Percentiles rank a stretch among this genome's conserved stretches.
Evolutionary conservation across 2,329 filamentous ascomycete genomes (phyloP).

Genomic region (Monosporascus sp.): DNA sequence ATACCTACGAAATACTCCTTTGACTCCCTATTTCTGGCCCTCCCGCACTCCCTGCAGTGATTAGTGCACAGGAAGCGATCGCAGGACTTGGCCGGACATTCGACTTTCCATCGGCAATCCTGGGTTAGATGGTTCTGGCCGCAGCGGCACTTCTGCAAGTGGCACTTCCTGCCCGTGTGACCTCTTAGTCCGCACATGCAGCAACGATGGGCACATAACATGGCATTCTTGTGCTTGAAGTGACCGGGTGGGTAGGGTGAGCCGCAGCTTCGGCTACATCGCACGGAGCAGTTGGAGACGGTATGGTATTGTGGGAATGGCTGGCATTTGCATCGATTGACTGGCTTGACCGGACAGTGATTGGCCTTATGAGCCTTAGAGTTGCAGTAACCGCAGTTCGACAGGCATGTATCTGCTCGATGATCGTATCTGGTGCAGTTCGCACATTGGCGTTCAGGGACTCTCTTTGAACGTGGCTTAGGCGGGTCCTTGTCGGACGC

Average conservation of each 20-base stretch:
- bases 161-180: slow-evolving; percentile 31
- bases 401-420: slow-evolving; percentile 16
- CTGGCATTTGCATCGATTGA: slow-evolving; percentile 32
- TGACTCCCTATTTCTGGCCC: slow-evolving; percentile 12
- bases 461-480: not conserved
- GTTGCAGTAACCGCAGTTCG: slow-evolving; percentile 30
- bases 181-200: slow-evolving; percentile 36
- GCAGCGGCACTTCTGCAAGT: slow-evolving; percentile 29
- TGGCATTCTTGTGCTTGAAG: slow-evolving; percentile 29
- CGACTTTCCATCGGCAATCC: slow-evolving; percentile 34
- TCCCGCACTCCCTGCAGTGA: slow-evolving; percentile 31
- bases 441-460: slow-evolving; percentile 13
- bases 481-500: not conserved
- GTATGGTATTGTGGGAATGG: slow-evolving; percentile 33
- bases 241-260: slow-evolving; percentile 15
- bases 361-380: slow-evolving; percentile 21
- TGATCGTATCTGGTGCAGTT: slow-evolving; percentile 27
- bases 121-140: slow-evolving; percentile 31
- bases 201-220: slow-evolving; percentile 31
- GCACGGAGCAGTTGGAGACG: slow-evolving; percentile 24
- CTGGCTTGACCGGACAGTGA: slow-evolving; percentile 24
- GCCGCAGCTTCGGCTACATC: slow-evolving; percentile 30
- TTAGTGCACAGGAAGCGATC: slow-evolving; percentile 27
- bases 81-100: slow-evolving; percentile 26
- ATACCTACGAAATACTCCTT: slow-evolving; percentile 24